Base-by-base conservation (phyloP, 2,329 filamentous ascomycete genomes). In the Colletotrichum australisinense region DNA sequence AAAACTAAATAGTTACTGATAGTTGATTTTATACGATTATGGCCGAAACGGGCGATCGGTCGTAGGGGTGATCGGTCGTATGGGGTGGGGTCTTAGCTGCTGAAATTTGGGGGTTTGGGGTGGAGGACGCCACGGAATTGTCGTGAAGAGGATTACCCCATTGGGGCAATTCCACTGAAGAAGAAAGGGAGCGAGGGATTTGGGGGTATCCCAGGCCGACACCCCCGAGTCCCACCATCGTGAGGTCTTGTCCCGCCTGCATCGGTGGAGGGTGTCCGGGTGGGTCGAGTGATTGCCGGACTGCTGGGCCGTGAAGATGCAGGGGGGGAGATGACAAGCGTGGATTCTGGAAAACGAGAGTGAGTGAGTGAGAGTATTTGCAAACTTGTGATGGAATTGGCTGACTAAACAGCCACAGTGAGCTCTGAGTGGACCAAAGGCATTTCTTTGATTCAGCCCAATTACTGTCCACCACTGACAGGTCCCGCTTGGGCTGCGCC, bases 371-470 rank as follows among this genome's bases (percentile, higher is more conserved):
- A 38, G 32, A 22, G 55, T 55, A 49, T 46, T 56, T 38, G 67
- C 55, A 30, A 46, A 52, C 28, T 46, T 6, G 63, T 35, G 42
- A 59, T 49, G 56, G 56, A 32, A 70, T 26, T 65, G n/a, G 55
- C 46, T 60, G 55, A 64, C 66, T 28, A 72, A 53, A 58, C 69
- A 72, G 69, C 69, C 69, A 72, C 69, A 72, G 14, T 53, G 67
- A 28, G 32, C 42, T 35, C 67, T 42, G 72, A 68, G 70, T 80
- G 71, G 77, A 38, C 32, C 65, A 26, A 28, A 71, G 53, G 59
- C 42, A 72, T 72, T 72, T 76, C 66, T 57, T 75, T 75, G 73
- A 76, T 74, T 74, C 64, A 75, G 67, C 66, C 62, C 74, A 72
- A 72, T 75, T 75, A 75, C 64, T 68, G 42, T 68, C 49, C 72